Percentiles rank a stretch among this genome's conserved stretches.
These are phyloP conservation scores for Odontarrhena argentea DNA, from an alignment of 345 rosid species.

Conservation along the genomic window DNA sequence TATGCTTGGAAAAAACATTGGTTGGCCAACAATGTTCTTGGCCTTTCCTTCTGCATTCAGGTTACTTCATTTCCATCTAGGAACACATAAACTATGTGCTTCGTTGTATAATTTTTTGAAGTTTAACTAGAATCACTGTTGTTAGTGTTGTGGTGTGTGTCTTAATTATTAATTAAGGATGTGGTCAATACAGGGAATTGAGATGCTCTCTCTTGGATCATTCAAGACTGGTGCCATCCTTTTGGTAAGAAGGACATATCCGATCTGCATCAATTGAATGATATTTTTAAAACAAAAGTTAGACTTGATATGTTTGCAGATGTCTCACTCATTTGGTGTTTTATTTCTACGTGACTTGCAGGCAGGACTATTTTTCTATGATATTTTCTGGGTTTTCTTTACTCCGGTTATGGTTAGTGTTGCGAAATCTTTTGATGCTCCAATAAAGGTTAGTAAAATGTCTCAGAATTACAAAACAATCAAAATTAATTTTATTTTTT, in stretches of 20 bases:
- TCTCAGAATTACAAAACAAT: background rate
- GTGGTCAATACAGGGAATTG: slow-evolving; percentile 71
- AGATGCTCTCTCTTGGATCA: slow-evolving; percentile 98
- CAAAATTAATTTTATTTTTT: background rate
- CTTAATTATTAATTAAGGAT: background rate
- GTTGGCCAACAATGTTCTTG: slow-evolving; percentile 94
- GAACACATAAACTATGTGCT: background rate
- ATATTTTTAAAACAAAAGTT: background rate
- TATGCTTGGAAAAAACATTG: slow-evolving; percentile 96
- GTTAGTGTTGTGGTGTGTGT: slow-evolving; percentile 3
- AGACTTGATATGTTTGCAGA: background rate
- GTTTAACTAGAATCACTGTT: background rate
- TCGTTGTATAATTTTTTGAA: background rate
- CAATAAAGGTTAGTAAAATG: slow-evolving; percentile 79
- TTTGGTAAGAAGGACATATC: slow-evolving; percentile 56
- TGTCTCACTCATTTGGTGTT: slow-evolving; percentile 18
- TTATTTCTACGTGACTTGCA: slow-evolving; percentile 40
- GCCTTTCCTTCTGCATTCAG: slow-evolving; percentile 98
- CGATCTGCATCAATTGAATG: slow-evolving; percentile 8
- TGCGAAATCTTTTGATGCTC: slow-evolving; percentile 98
- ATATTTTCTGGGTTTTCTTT: slow-evolving; percentile 99
- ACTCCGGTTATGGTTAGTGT: slow-evolving; percentile 99
- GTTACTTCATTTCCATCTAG: slow-evolving; percentile 47
- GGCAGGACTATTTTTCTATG: slow-evolving; percentile 97
- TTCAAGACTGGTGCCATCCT: slow-evolving; percentile 98